Evolutionary conservation across 345 rosid species (phyloP).

Genomic region (Murraya koenigii): DNA sequence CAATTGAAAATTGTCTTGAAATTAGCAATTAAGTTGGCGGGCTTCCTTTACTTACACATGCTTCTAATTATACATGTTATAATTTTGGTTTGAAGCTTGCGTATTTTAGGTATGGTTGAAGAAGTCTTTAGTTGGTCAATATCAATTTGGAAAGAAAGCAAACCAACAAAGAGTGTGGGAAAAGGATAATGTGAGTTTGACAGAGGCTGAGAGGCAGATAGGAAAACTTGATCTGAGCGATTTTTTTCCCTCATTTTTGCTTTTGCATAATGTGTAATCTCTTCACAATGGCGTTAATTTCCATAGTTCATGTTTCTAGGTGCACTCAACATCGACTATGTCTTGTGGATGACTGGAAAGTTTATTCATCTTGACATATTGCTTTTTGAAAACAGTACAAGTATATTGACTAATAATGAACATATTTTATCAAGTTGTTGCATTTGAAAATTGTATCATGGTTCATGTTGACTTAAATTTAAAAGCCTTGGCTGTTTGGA

Average conservation of each 20-base stretch:
- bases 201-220: not conserved
- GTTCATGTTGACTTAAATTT: not conserved
- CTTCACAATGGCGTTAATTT: not conserved
- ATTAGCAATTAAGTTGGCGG: constrained; percentile 5
- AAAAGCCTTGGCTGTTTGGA: not conserved
- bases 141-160: not conserved
- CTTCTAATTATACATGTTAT: not conserved
- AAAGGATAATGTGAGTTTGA: not conserved
- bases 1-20: not conserved
- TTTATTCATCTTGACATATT: not conserved
- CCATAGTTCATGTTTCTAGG: not conserved
- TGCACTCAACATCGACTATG: not conserved
- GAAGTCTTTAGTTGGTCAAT: not conserved
- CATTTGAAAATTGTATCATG: not conserved
- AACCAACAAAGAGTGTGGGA: not conserved
- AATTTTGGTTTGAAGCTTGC: not conserved
- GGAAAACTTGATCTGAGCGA: not conserved
- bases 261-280: not conserved
- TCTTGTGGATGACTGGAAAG: not conserved
- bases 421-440: not conserved
- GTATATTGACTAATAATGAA: not conserved
- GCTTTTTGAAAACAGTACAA: not conserved
- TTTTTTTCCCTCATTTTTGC: not conserved
- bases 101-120: not conserved
- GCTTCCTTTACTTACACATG: not conserved